phyloP scores from a whole-genome alignment of 2,329 filamentous ascomycete genomes.

The Nemania bipapillata region DNA sequence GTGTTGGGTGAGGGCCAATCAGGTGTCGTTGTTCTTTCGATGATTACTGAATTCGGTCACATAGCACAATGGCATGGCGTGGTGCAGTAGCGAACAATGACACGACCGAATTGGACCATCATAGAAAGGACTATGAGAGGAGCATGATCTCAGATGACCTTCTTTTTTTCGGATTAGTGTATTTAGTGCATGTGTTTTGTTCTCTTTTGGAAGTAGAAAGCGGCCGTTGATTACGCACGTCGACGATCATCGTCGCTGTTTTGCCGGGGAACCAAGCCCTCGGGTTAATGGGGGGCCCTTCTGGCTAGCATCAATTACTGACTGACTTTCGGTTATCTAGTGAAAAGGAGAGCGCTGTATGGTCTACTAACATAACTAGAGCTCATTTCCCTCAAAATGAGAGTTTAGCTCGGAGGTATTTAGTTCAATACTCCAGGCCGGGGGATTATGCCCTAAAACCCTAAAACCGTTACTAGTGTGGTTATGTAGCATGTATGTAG shows the following conservation, averaged over 20 bases:
- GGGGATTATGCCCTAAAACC: background rate
- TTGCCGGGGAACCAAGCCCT: background rate
- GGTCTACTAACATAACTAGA: background rate
- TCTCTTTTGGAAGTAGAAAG: constrained; percentile 2
- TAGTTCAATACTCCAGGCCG: background rate
- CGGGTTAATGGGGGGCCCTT: background rate
- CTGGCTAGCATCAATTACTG: background rate
- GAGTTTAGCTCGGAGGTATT: background rate
- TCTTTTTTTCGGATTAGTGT: background rate
- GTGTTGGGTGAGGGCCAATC: constrained; percentile 24
- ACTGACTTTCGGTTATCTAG: background rate
- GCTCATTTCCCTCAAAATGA: background rate
- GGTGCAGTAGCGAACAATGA: background rate
- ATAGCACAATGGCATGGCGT: background rate
- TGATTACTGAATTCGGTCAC: constrained; percentile 35
- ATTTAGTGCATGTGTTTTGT: background rate
- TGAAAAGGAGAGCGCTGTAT: background rate
- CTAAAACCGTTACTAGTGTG: background rate
- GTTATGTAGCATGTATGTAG: background rate
- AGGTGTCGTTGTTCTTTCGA: constrained; percentile 14
- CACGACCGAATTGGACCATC: background rate
- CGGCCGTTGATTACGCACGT: background rate
- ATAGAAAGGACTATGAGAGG: background rate
- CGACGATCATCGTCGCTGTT: background rate
- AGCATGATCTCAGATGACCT: background rate